Evolutionary conservation across 169 alveolate genomes (phyloP), one percentile per base, ranked within the genome.

Genomic region (Besnoitia besnoiti): DNA sequence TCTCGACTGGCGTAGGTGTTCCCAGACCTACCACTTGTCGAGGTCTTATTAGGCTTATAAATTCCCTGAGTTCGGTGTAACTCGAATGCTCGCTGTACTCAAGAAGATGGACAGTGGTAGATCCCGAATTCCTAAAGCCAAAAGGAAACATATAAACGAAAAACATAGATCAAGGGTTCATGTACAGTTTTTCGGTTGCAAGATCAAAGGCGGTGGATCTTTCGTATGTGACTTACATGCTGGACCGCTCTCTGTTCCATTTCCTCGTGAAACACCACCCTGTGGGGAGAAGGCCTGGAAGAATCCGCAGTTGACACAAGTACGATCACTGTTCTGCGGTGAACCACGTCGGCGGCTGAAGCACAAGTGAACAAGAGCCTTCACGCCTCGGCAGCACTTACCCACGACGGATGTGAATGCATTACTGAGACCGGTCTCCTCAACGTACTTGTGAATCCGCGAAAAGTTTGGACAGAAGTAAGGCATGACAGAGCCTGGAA

Each of bases 31-130:
- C 90, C 80, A 85, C 90, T 30, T 51, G 46, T 24, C 14, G 10
- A 35, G 90, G 90, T n/a, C 49, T 50, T n/a, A 85, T 19, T 19
- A 2, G 42, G 37, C 12, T 4, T 10, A 85, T 55, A 47, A 85
- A 85, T 24, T 49, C 82, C 49, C 12, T 35, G 14, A 85, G 80
- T 47, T 85, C 90, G 19, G 76, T 24, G 40, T 37, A 55, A 37
- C 90, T 85, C 49, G 90, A 85, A 24, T 85, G 90, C 44, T 85
- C 90, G 80, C 90, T 85, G 80, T 85, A 85, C 55, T 46, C 76
- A 24, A 85, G 79, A 0, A 85, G 67, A 19, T 40, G 79, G 1
- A 85, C 67, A 50, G 49, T 37, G 55, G 37, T 33, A 55, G 46
- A 19, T 33, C 79, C 90, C 12, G 61, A 39, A 14, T 16, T 39